Percentiles rank a stretch among this genome's conserved stretches.
Conservation (phyloP, 495 filamentous ascomycete species). For the Aspergillus cristatus region DNA sequence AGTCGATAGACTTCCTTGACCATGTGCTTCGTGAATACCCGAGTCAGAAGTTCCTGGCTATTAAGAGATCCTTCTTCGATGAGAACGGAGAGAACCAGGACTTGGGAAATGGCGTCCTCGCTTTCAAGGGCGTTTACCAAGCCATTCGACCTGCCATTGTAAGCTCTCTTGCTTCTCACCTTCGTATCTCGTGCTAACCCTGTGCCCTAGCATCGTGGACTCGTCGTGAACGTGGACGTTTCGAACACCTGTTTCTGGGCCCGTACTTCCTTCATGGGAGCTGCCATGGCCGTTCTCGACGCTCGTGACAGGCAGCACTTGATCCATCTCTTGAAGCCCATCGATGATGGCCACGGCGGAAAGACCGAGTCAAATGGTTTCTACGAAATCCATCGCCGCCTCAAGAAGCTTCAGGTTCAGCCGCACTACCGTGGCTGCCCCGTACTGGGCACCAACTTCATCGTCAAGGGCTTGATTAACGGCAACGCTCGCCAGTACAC, state of each 20-base stretch:
- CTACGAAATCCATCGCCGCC: conserved; percentile 28
- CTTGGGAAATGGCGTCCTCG: conserved; percentile 55
- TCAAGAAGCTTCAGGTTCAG: conserved; percentile 57
- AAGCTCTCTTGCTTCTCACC: conserved; percentile 12
- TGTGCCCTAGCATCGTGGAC: conserved; percentile 32
- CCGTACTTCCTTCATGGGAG: conserved; percentile 22
- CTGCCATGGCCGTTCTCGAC: conserved; percentile 17
- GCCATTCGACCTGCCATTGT: conserved; percentile 61
- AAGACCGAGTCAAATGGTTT: conserved; percentile 13
- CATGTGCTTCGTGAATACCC: conserved; percentile 76
- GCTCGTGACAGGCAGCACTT: conserved; percentile 15
- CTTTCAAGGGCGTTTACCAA: conserved; percentile 77
- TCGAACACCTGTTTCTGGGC: conserved; percentile 34
- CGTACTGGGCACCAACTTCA: conserved; percentile 43
- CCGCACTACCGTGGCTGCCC: conserved; percentile 50
- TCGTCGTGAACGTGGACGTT: conserved; percentile 72
- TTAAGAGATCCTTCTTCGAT: conserved; percentile 73
- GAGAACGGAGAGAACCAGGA: conserved; percentile 22
- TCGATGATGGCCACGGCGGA: conserved; percentile 13
- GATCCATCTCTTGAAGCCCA: conserved; percentile 10
- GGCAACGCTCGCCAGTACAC: conserved; percentile 43
- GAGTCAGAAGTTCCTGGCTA: conserved; percentile 47
- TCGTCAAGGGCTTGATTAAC: conserved; percentile 52
- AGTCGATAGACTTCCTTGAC: conserved; percentile 63
- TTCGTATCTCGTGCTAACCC: conserved; percentile 5